Conservation (phyloP, 441 rosid species). For the Hura crepitans region DNA sequence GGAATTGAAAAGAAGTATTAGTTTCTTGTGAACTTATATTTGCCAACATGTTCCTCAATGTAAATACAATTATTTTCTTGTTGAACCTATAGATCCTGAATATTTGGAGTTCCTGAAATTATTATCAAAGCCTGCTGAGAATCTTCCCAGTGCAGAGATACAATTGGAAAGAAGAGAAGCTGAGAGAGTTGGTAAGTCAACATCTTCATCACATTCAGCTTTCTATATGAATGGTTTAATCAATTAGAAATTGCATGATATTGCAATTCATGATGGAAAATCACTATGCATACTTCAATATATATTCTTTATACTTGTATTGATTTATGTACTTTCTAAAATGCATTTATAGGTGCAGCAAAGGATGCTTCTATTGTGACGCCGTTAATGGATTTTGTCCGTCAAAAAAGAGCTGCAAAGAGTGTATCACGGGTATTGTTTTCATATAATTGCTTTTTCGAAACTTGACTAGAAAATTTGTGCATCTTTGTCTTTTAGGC, state of each 20-base stretch:
- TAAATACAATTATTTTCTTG: constrained; percentile 25
- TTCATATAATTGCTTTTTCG: constrained; percentile 6
- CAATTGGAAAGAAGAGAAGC: constrained; percentile 77
- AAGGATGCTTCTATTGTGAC: constrained; percentile 56
- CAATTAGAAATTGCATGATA: not conserved
- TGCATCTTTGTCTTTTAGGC: not conserved
- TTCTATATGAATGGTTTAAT: not conserved
- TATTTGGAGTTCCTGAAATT: constrained; percentile 70
- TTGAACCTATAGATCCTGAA: constrained; percentile 53
- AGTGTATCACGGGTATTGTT: constrained; percentile 51
- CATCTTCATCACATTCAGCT: not conserved
- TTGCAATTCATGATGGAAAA: not conserved
- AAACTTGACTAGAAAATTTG: not conserved
- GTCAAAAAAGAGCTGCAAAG: constrained; percentile 76
- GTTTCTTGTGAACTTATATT: constrained; percentile 15
- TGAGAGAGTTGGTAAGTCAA: constrained; percentile 63
- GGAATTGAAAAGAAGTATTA: not conserved
- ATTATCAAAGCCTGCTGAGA: constrained; percentile 67
- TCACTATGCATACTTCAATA: constrained; percentile 5
- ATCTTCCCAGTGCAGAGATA: constrained; percentile 85
- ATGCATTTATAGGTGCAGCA: constrained; percentile 38
- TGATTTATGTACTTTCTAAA: not conserved
- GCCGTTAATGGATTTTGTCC: constrained; percentile 74
- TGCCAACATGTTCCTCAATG: constrained; percentile 21
- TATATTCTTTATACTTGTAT: constrained; percentile 7